Percentiles rank a stretch among this genome's conserved stretches.
Conservation (phyloP, 2,329 filamentous ascomycete species). For the Aspergillus sp. region DNA sequence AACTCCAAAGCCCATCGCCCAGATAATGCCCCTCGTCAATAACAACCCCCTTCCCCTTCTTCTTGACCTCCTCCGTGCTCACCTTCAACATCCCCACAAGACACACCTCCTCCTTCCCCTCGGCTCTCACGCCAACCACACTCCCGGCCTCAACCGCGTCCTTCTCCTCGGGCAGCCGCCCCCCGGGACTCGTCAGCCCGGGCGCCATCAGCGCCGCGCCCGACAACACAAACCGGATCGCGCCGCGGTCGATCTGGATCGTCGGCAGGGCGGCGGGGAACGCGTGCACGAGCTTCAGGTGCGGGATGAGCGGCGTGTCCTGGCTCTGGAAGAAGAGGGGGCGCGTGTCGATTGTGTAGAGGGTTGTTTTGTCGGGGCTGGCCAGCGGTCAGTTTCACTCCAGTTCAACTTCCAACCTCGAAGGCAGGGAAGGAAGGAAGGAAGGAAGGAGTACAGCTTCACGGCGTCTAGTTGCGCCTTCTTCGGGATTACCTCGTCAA, state of each 20-base stretch:
- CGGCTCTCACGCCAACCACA: slow-evolving; percentile 79
- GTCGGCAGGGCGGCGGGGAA: slow-evolving; percentile 78
- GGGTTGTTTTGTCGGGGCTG: slow-evolving; percentile 72
- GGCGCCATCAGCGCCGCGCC: slow-evolving; percentile 96
- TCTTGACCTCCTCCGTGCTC: slow-evolving; percentile 85
- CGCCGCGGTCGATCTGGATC: slow-evolving; percentile 85
- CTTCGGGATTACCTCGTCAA: slow-evolving; percentile 92
- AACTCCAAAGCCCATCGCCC: slow-evolving; percentile 85
- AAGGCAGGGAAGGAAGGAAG: too few relatives aligned
- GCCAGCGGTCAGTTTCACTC: background rate
- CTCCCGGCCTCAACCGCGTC: slow-evolving; percentile 66
- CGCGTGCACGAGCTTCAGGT: slow-evolving; percentile 79
- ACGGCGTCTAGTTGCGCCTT: slow-evolving; percentile 83
- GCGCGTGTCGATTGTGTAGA: slow-evolving; percentile 69
- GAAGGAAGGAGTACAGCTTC: slow-evolving; percentile 55
- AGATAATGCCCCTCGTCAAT: slow-evolving; percentile 91
- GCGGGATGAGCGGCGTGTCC: slow-evolving; percentile 69
- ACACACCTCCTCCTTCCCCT: slow-evolving; percentile 88
- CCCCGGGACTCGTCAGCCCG: slow-evolving; percentile 75
- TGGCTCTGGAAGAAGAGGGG: slow-evolving; percentile 89
- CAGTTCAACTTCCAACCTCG: too few relatives aligned
- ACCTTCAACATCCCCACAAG: slow-evolving; percentile 75
- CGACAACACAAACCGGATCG: slow-evolving; percentile 89
- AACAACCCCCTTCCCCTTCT: slow-evolving; percentile 85
- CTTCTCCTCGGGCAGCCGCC: slow-evolving; percentile 58